Evolutionary conservation across 768 basidiomycete genomes (phyloP).

Genomic region (Serendipita vermifera): DNA sequence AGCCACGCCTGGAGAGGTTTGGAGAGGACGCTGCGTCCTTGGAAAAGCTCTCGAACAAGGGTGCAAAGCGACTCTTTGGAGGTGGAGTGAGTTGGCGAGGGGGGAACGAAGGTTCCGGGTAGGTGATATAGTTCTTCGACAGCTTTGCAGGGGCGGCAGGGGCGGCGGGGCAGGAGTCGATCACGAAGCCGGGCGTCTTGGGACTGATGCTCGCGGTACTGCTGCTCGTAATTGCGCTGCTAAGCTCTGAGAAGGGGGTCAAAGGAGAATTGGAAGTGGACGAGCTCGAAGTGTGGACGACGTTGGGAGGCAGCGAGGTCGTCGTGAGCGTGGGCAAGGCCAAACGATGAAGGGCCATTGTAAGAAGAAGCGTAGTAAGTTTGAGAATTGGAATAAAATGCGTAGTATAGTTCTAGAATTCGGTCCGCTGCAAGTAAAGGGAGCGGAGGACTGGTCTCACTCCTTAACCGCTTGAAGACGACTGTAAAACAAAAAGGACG

Average conservation of each 20-base stretch:
- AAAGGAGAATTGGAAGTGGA: neutral
- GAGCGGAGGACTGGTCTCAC: too few relatives aligned
- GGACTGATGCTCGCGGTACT: neutral
- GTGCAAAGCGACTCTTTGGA: conserved; percentile 6
- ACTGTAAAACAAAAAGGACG: neutral
- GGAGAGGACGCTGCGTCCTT: neutral
- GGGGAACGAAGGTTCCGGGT: neutral
- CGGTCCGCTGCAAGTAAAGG: neutral
- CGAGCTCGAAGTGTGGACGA: conserved; percentile 3
- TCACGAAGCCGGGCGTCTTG: neutral
- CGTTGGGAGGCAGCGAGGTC: neutral
- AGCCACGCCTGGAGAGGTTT: neutral
- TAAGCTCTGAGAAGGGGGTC: neutral
- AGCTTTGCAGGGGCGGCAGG: too few relatives aligned
- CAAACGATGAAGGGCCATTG: neutral
- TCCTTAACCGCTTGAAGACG: too few relatives aligned
- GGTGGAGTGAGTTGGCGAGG: conserved; percentile 8
- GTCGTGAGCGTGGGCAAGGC: neutral
- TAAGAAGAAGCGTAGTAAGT: neutral
- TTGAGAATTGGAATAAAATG: neutral
- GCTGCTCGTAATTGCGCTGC: neutral
- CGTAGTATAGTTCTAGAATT: neutral
- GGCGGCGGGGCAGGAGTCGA: too few relatives aligned
- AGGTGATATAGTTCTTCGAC: neutral
- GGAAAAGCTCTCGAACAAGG: conserved; percentile 4